Conservation (phyloP, 768 basidiomycete genomes). For the Pleurotus sapidus region DNA sequence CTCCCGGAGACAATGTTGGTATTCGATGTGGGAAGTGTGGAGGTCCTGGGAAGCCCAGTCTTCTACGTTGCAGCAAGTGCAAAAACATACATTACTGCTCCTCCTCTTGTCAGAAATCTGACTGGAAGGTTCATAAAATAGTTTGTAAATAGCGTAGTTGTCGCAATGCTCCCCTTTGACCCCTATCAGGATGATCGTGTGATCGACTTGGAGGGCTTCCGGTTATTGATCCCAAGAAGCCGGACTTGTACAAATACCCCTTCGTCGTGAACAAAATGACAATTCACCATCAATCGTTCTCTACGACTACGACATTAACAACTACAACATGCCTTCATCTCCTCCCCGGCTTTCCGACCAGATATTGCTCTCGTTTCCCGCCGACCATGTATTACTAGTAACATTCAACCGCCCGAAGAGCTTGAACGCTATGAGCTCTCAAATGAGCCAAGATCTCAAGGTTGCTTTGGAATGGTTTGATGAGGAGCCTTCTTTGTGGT, state of each 20-base stretch:
- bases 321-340: slow-evolving; percentile 14
- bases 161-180: too few relatives aligned
- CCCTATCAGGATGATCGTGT: too few relatives aligned
- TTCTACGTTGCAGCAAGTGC: slow-evolving; percentile 25
- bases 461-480: slow-evolving; percentile 71
- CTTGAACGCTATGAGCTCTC: slow-evolving; percentile 73
- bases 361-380: slow-evolving; percentile 35
- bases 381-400: slow-evolving; percentile 49
- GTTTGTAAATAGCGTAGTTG: too few relatives aligned
- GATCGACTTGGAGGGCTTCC: background rate
- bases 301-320: background rate
- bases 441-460: slow-evolving; percentile 52
- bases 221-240: background rate
- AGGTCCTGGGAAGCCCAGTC: slow-evolving; percentile 24
- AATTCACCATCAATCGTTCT: background rate
- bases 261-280: background rate
- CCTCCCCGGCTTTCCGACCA: slow-evolving; percentile 31
- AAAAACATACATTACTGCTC: slow-evolving; percentile 28
- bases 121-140: background rate
- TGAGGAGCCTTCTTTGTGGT: slow-evolving; percentile 71
- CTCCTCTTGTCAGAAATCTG: slow-evolving; percentile 23
- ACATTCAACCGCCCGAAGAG: slow-evolving; percentile 65
- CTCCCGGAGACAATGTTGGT: background rate
- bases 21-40: slow-evolving; percentile 25
- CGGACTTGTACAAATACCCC: background rate